phyloP scores from a whole-genome alignment of 1,284 basidiomycete species.

The Afroboletus lepidellus region DNA sequence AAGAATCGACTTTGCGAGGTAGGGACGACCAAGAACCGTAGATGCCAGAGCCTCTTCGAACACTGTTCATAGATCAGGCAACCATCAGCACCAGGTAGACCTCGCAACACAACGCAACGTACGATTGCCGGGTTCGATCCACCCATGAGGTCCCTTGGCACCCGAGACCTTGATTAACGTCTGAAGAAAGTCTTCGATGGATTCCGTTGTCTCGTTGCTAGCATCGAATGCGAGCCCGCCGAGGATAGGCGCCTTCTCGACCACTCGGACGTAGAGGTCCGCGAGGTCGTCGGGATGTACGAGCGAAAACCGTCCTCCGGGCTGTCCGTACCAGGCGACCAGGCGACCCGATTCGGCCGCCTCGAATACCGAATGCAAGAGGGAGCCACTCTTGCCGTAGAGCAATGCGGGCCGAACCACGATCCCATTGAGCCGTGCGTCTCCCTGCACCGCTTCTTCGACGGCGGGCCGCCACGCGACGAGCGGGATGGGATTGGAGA shows the following conservation, averaged over 20 bases:
- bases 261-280: slow-evolving; percentile 20
- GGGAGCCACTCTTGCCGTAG: slow-evolving; percentile 38
- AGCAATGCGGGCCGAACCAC: slow-evolving; percentile 50
- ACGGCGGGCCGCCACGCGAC: slow-evolving; percentile 34
- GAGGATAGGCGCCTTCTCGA: slow-evolving; percentile 18
- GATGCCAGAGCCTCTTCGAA: too few species aligned
- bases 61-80: background rate
- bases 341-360: slow-evolving; percentile 34
- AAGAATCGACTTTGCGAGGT: too few species aligned
- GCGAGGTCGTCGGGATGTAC: slow-evolving; percentile 24
- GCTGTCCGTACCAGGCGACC: slow-evolving; percentile 36
- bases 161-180: slow-evolving; percentile 16
- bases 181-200: slow-evolving; percentile 13
- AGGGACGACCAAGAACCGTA: slow-evolving; percentile 19
- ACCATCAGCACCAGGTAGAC: background rate
- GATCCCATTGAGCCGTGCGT: slow-evolving; percentile 43
- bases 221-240: slow-evolving; percentile 17
- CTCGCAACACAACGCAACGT: background rate
- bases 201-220: slow-evolving; percentile 15
- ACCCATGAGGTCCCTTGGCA: slow-evolving; percentile 11
- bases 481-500: slow-evolving; percentile 21
- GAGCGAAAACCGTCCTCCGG: slow-evolving; percentile 15
- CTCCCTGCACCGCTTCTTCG: slow-evolving; percentile 38
- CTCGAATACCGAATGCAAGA: slow-evolving; percentile 41
- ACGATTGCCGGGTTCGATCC: slow-evolving; percentile 15